Conservation (phyloP, 2,329 filamentous ascomycete genomes). For the Microcera coccophila region DNA sequence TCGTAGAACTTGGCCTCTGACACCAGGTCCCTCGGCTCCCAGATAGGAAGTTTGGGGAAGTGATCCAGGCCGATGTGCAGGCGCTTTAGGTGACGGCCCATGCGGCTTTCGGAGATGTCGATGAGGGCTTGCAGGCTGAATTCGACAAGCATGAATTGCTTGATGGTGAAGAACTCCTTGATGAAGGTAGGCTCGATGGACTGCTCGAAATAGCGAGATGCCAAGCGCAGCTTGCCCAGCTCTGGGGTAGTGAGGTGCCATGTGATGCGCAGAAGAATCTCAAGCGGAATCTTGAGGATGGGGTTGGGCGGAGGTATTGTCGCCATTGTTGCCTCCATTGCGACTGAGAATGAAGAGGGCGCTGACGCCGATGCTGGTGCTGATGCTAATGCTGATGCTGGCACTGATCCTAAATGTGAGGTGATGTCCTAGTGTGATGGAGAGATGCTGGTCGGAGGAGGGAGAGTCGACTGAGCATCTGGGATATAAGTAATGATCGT, state of each 20-base stretch:
- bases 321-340: no score
- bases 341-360: no score
- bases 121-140: constrained; percentile 53
- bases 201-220: constrained; percentile 52
- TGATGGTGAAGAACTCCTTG: constrained; percentile 61
- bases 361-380: no score
- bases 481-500: no score
- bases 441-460: no score
- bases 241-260: constrained; percentile 52
- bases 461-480: no score
- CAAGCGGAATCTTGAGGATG: constrained; percentile 47
- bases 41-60: constrained; percentile 7
- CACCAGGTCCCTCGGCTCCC: constrained; percentile 3
- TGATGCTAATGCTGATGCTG: no score
- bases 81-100: constrained; percentile 36
- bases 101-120: constrained; percentile 47
- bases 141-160: constrained; percentile 61
- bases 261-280: constrained; percentile 56
- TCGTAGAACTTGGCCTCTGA: constrained; percentile 10
- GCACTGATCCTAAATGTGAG: no score
- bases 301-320: no score
- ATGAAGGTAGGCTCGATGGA: constrained; percentile 54
- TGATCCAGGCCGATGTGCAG: constrained; percentile 34
- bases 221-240: constrained; percentile 50
- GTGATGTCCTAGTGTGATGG: no score